Evolutionary conservation across 2,329 filamentous ascomycete species (phyloP), one percentile per base, ranked within the genome.

Genomic region (Sporothrix inflata): DNA sequence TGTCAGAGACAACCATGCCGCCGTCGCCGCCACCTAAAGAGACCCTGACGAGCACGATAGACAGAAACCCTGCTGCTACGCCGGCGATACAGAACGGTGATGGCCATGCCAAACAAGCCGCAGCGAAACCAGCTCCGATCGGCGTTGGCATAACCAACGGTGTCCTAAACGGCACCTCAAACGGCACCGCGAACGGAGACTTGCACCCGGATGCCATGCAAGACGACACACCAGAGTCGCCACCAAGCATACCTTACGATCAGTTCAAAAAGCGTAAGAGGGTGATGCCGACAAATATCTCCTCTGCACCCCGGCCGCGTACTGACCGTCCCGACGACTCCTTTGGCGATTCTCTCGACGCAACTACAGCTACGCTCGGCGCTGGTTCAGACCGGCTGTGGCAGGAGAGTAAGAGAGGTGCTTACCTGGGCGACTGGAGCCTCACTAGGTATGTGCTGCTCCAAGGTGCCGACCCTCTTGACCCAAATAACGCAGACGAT

Each of bases 391-490:
- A 71, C 0, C 14, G 38, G 11, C 7, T 73, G 8, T 76, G 75
- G 75, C 66, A 71, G 7, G 9, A 51, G 1, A 75, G 74, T 30
- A 19, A 63, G 0, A 34, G 16, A 2, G 75, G 74, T 42, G 79
- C 81, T 3, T 85, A 84, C 66, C 75, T 84, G 1, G 83, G 83
- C 2, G 70, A 75, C 5, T 79, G 79, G 6, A 78, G 73, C 4
- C 73, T 84, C 16, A 51, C 74, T 0, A 27, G 49, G 38, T 60
- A 74, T 4, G 66, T 60, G 3, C 12, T 77, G 12, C 19, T 77
- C 21, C 60, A 69, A 11, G 67, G 3, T 7, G 16, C 8, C 1
- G 73, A 75, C 19, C 73, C 73, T 1, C 55, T 74, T 1, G 47
- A 69, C 12, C 7, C 34, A 0, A 19, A 14, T 6, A 34, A 53